Conservation (phyloP, 331 rosid species). For the Pyrus hybrid region DNA sequence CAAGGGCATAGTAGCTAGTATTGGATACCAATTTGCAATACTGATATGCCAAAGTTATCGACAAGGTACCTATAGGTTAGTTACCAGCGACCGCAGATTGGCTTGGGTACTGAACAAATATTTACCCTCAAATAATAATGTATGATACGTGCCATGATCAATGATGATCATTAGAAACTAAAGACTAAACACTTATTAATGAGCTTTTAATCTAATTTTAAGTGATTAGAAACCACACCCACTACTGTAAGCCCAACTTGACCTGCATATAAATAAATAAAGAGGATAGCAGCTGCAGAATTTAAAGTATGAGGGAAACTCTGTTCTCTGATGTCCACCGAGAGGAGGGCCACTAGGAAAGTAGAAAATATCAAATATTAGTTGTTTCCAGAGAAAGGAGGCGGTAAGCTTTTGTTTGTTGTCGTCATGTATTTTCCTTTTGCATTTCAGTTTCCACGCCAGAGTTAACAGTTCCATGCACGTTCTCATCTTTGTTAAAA, state of each 20-base stretch:
- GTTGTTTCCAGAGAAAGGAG: not conserved
- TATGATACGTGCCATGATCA: not conserved
- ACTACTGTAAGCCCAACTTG: not conserved
- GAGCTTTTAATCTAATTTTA: not conserved
- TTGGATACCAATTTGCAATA: too few species aligned
- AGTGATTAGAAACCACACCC: not conserved
- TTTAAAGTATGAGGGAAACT: too few species aligned
- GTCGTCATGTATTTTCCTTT: not conserved
- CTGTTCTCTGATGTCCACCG: not conserved
- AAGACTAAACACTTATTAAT: not conserved
- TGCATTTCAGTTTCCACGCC: not conserved
- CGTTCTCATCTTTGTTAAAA: not conserved
- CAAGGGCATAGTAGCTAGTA: not conserved
- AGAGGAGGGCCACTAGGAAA: slow-evolving; percentile 3
- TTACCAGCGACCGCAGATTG: too few species aligned
- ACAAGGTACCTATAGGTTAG: too few species aligned
- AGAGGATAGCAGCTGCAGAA: not conserved
- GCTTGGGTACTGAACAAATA: too few species aligned
- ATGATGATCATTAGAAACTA: not conserved
- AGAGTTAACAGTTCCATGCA: not conserved
- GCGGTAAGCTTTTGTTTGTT: not conserved
- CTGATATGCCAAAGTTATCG: too few species aligned
- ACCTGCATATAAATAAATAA: not conserved
- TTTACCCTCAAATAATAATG: too few species aligned
- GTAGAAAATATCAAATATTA: not conserved